These are phyloP conservation scores for Mycena latifolia DNA, from an alignment of 768 basidiomycete species.

Conservation along the genomic window DNA sequence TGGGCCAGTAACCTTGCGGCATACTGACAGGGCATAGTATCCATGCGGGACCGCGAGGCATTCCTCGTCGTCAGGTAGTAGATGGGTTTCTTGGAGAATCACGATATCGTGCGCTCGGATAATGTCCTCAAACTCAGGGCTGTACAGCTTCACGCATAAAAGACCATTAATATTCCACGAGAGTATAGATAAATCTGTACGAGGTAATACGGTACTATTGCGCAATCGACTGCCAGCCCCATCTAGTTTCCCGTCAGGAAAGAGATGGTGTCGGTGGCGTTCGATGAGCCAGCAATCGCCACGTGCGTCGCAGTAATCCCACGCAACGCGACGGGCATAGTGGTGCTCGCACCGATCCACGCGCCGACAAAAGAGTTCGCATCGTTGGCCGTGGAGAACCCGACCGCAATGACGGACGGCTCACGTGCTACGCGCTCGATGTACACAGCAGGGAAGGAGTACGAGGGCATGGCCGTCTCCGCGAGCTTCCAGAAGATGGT, in stretches of 20 bases:
- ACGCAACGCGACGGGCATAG: neutral
- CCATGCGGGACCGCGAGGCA: slow-evolving; percentile 13
- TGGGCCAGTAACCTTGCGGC: neutral
- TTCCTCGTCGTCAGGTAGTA: slow-evolving; percentile 20
- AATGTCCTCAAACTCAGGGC: slow-evolving; percentile 20
- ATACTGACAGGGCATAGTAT: slow-evolving; percentile 10
- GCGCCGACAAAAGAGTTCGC: slow-evolving; percentile 1
- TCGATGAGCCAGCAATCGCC: neutral
- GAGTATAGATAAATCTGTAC: neutral
- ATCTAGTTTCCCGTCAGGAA: slow-evolving; percentile 21
- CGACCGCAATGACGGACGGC: neutral
- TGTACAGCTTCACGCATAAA: slow-evolving; percentile 22
- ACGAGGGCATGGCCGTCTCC: neutral
- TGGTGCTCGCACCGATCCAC: slow-evolving; percentile 1
- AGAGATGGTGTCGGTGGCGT: neutral
- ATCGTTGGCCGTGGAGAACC: neutral
- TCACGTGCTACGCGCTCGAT: neutral
- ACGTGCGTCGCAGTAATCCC: neutral
- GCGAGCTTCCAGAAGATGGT: slow-evolving; percentile 1
- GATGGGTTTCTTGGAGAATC: slow-evolving; percentile 3
- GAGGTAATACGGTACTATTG: neutral
- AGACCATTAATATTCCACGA: slow-evolving; percentile 21
- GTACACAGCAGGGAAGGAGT: neutral
- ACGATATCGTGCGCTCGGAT: slow-evolving; percentile 3
- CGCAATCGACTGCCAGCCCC: slow-evolving; percentile 25